These are phyloP conservation scores for Lactarius hengduanensis DNA, from an alignment of 768 basidiomycete genomes.

Conservation along the genomic window DNA sequence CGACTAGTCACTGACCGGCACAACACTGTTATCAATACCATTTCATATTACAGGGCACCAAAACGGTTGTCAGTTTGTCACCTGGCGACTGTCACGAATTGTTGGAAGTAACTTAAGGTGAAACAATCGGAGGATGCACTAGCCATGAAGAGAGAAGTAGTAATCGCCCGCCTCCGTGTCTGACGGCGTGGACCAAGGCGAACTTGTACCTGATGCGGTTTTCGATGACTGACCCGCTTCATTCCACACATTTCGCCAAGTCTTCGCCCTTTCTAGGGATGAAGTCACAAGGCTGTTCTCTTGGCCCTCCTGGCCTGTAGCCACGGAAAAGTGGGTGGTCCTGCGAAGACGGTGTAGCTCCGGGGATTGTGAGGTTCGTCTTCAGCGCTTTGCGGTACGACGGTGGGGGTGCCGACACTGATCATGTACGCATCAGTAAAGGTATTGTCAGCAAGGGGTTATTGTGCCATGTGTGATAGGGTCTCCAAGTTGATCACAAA, in stretches of 20 bases:
- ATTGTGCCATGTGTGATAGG: constrained; percentile 27
- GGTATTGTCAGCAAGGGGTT: constrained; percentile 20
- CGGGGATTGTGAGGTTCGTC: constrained; percentile 6
- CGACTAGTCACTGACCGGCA: too few species aligned
- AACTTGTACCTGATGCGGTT: background rate
- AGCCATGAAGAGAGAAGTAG: constrained; percentile 3
- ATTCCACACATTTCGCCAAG: constrained; percentile 23
- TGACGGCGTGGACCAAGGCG: background rate
- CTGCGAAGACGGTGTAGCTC: constrained; percentile 6
- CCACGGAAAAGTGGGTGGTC: constrained; percentile 29
- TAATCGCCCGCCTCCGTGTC: background rate
- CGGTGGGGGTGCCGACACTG: constrained; percentile 16
- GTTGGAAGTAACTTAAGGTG: background rate
- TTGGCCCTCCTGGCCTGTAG: constrained; percentile 3
- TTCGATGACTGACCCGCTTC: constrained; percentile 7
- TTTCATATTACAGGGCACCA: background rate
- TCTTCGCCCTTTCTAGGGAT: background rate
- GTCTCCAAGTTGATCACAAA: constrained; percentile 20
- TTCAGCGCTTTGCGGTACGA: constrained; percentile 14
- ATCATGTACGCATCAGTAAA: constrained; percentile 25
- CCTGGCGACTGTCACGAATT: background rate
- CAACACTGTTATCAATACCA: background rate
- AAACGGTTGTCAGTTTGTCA: background rate
- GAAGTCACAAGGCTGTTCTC: background rate
- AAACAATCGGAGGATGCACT: background rate